Evolutionary conservation across 2,329 filamentous ascomycete genomes (phyloP).

Genomic region (Boeremia lycopersici): DNA sequence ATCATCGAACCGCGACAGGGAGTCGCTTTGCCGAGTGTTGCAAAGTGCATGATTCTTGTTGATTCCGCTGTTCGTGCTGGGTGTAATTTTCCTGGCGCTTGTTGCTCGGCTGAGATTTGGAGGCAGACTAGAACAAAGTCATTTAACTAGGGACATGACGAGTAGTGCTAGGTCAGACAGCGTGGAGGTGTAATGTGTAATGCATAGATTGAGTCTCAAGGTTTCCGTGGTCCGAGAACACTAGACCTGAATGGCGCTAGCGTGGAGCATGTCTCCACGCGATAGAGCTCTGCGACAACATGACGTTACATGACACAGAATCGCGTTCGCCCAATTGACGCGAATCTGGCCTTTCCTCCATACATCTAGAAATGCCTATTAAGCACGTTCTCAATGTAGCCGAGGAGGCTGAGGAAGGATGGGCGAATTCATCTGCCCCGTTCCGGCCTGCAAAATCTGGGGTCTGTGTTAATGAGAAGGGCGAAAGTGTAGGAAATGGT

Average conservation of each 20-base stretch:
- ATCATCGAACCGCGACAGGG: background rate
- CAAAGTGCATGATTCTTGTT: slow-evolving; percentile 11
- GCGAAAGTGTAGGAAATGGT: slow-evolving; percentile 54
- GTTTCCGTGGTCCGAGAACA: background rate
- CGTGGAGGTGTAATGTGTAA: background rate
- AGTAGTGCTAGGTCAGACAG: background rate
- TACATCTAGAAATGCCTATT: slow-evolving; percentile 1
- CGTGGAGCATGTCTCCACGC: background rate
- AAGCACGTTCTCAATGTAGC: slow-evolving; percentile 17
- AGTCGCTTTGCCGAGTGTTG: slow-evolving; percentile 13
- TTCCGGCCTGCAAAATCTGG: slow-evolving; percentile 32
- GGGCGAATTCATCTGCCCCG: slow-evolving; percentile 16
- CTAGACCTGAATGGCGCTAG: slow-evolving; percentile 1
- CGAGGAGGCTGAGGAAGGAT: slow-evolving; percentile 11
- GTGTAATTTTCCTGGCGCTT: background rate
- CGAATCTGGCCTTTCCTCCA: slow-evolving; percentile 2
- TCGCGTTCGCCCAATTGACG: background rate
- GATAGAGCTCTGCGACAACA: slow-evolving; percentile 8
- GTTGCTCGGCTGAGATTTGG: slow-evolving; percentile 1
- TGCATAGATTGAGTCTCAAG: background rate
- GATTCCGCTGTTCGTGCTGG: slow-evolving; percentile 13
- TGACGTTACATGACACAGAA: slow-evolving; percentile 11
- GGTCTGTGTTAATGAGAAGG: slow-evolving; percentile 27
- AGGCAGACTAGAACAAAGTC: background rate
- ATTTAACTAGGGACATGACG: background rate